These are phyloP conservation scores for Melaleuca quinquenervia DNA, from an alignment of 345 rosid species.

Conservation along the genomic window DNA sequence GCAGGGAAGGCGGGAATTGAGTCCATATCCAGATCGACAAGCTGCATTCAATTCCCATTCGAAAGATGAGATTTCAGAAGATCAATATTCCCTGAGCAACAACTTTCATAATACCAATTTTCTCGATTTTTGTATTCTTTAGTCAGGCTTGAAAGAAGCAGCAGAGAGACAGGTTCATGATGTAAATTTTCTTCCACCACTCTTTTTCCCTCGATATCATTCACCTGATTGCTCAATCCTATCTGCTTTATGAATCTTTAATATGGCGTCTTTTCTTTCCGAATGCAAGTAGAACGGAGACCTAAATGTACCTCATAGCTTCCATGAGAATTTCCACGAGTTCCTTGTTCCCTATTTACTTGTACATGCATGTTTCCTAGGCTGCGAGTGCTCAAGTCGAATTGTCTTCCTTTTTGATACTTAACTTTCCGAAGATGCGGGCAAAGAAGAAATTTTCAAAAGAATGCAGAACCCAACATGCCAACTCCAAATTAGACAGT, in stretches of 20 bases:
- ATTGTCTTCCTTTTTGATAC: background rate
- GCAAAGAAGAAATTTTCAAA: background rate
- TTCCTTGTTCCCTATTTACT: background rate
- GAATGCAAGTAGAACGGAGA: background rate
- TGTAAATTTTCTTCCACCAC: background rate
- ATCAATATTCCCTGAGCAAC: background rate
- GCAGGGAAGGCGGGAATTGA: conserved; percentile 19
- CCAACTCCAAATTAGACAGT: background rate
- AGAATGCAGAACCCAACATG: background rate
- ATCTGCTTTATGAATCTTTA: background rate
- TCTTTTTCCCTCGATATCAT: background rate
- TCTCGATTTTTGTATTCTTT: conserved; percentile 28
- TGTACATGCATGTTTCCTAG: background rate
- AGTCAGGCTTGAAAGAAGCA: background rate
- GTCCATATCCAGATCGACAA: background rate
- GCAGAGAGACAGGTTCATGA: background rate
- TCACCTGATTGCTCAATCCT: background rate
- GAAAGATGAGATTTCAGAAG: background rate
- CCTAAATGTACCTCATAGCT: background rate
- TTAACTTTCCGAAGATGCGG: background rate
- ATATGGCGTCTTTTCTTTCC: background rate
- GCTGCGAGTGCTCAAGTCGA: background rate
- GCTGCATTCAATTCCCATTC: background rate
- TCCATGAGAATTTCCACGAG: background rate
- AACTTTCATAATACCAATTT: conserved; percentile 1